Percentiles rank a stretch among this genome's conserved stretches.
These are phyloP conservation scores for Rhodotorula kratochvilovae DNA, from an alignment of 768 basidiomycete species.

Conservation along the genomic window DNA sequence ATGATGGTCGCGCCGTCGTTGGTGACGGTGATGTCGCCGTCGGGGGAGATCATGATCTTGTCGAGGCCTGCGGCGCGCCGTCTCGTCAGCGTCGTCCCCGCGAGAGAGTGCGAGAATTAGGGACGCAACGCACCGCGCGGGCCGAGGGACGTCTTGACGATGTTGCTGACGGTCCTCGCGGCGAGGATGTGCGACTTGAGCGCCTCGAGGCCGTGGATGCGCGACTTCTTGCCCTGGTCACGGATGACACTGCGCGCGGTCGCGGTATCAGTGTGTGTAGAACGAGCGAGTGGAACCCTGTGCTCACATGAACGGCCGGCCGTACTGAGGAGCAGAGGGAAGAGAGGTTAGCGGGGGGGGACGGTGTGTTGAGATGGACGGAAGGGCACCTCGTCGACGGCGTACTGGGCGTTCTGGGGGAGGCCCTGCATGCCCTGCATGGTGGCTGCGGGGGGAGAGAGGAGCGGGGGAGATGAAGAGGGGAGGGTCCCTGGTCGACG, in stretches of 20 bases:
- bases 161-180: constrained; percentile 86
- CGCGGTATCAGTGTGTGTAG: too few relatives aligned
- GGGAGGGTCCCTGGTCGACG: not conserved
- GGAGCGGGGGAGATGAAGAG: too few relatives aligned
- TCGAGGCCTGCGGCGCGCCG: constrained; percentile 40
- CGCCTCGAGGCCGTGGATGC: constrained; percentile 85
- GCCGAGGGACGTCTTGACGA: constrained; percentile 88
- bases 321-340: constrained; percentile 57
- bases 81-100: not conserved
- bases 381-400: constrained; percentile 25
- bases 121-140: constrained; percentile 60
- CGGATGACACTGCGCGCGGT: constrained; percentile 62
- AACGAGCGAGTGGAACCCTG: too few relatives aligned
- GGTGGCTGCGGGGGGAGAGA: too few relatives aligned
- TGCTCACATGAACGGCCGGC: constrained; percentile 75
- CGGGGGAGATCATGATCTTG: constrained; percentile 55
- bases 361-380: too few relatives aligned
- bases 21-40: constrained; percentile 98
- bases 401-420: constrained; percentile 18
- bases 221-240: constrained; percentile 86
- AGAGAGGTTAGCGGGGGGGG: not conserved
- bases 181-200: constrained; percentile 98
- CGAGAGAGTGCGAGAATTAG: constrained; percentile 62
- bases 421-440: constrained; percentile 31
- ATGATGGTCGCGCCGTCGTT: constrained; percentile 99